Evolutionary conservation across 139 green algal species (phyloP).

Genomic region (Desmodesmus armatus): DNA sequence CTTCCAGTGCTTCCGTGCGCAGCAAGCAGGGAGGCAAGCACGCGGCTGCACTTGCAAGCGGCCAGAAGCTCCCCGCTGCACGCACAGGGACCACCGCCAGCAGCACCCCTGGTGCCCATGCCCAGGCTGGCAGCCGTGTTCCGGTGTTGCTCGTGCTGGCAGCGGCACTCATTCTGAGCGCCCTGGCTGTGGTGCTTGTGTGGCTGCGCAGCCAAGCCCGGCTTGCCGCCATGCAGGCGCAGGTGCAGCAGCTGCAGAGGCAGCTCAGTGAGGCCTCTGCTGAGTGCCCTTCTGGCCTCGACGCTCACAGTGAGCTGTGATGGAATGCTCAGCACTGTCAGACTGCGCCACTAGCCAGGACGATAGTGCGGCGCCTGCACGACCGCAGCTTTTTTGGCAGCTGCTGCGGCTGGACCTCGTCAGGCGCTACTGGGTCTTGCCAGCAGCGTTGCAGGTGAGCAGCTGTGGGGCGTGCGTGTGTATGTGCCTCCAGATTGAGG

Average conservation of each 20-base stretch:
- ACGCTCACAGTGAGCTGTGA: not conserved
- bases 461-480: no score
- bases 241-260: slow-evolving; percentile 18
- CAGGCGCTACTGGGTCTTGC: not conserved
- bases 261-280: slow-evolving; percentile 6
- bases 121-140: not conserved
- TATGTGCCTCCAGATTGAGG: no score
- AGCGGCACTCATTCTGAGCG: not conserved
- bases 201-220: not conserved
- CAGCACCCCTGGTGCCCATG: not conserved
- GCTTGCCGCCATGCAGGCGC: not conserved
- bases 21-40: no score
- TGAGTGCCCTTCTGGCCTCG: not conserved
- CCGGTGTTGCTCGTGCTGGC: not conserved
- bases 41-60: no score
- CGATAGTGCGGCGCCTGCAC: not conserved
- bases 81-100: no score
- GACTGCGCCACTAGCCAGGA: not conserved
- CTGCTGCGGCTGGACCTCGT: not conserved
- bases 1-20: no score
- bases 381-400: not conserved
- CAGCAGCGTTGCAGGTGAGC: not conserved
- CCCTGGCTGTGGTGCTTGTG: not conserved
- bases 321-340: not conserved
- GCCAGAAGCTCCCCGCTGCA: no score